Base-by-base conservation (phyloP, 2,329 filamentous ascomycete species). In the Aspergillus sp. region DNA sequence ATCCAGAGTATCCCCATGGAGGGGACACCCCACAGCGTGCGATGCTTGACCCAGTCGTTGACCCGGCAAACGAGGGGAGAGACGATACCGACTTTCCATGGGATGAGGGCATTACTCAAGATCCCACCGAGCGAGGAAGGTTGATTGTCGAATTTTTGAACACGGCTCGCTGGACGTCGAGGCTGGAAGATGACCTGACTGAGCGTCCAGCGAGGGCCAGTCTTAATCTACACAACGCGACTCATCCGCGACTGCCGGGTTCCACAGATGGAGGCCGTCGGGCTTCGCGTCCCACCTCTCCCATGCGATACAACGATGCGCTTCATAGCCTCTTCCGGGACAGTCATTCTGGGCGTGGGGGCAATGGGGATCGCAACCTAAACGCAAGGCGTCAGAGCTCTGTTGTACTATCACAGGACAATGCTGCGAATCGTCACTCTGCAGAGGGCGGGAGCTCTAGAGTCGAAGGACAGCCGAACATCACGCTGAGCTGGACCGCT, bases 81-180 rank as follows among this genome's bases (percentile, higher is more conserved):
- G 45, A 39, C 15, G 46, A 44, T 8, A 32, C 40, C 8, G 57
- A 52, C 14, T 43, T 44, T 24, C 45, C 51, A 10, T 35, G 55
- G 25, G 56, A 58, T 22, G 60, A 63, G 32, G 55, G 45, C 29
- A 34, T 59, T 30, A 48, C 60, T 20, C 53, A 60, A 27, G 56
- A 60, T 34, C 53, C 64, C 29, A 59, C 54, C 3, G 58, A 63
- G 33, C 53, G 60, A 30, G 63, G 66, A 42, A 54, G 62, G 33
- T 47, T 61, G 34, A 60, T 66, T 20, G 53, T 65, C 37, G 60
- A 65, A 29, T 62, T 61, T 33, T 39, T 66, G 38, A 62, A 63
- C 37, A 54, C 58, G 14, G 57, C 58, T 25, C 55, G 60, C 25
- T 63, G 55, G 54, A 53, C 57, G 5, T 53, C 58, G 19, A 45